Conservation (phyloP, 2,329 filamentous ascomycete species). For the Aphanoascus verrucosus region DNA sequence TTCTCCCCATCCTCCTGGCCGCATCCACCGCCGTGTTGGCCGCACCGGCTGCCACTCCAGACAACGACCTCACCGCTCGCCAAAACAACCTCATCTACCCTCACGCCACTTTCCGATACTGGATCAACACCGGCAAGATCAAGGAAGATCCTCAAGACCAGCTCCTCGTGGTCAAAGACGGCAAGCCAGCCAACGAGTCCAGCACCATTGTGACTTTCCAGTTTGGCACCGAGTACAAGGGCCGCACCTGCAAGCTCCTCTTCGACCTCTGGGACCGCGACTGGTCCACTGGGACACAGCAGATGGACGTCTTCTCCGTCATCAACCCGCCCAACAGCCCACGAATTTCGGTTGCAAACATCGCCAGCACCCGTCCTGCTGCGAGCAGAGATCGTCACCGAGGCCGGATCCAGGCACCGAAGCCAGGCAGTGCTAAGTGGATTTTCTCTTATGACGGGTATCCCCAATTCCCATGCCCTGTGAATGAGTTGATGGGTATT, state of each 20-base stretch:
- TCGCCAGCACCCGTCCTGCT: conserved; percentile 12
- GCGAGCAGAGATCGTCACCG: conserved; percentile 18
- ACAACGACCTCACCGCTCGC: conserved; percentile 6
- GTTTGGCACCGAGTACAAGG: conserved; percentile 13
- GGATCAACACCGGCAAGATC: conserved; percentile 17
- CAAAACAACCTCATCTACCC: conserved; percentile 17
- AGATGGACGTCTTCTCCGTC: conserved; percentile 20
- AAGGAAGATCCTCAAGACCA: conserved; percentile 20
- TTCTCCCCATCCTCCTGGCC: conserved; percentile 12
- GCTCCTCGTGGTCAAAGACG: conserved; percentile 20
- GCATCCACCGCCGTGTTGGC: conserved; percentile 13
- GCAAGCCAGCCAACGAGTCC: conserved; percentile 17
- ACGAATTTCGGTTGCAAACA: neutral
- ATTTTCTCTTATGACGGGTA: conserved; percentile 16
- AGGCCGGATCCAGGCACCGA: conserved; percentile 16
- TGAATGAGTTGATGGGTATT: conserved; percentile 17
- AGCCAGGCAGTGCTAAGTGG: conserved; percentile 19
- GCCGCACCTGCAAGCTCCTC: conserved; percentile 19
- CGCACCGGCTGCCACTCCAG: conserved; percentile 8
- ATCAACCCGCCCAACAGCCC: conserved; percentile 16
- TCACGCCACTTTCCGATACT: conserved; percentile 19
- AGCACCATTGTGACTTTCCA: conserved; percentile 21
- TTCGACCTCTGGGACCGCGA: conserved; percentile 21
- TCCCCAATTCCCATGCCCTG: conserved; percentile 20
- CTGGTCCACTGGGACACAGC: conserved; percentile 18